phyloP scores from a whole-genome alignment of 345 rosid genomes.

The Lepidium didymum region DNA sequence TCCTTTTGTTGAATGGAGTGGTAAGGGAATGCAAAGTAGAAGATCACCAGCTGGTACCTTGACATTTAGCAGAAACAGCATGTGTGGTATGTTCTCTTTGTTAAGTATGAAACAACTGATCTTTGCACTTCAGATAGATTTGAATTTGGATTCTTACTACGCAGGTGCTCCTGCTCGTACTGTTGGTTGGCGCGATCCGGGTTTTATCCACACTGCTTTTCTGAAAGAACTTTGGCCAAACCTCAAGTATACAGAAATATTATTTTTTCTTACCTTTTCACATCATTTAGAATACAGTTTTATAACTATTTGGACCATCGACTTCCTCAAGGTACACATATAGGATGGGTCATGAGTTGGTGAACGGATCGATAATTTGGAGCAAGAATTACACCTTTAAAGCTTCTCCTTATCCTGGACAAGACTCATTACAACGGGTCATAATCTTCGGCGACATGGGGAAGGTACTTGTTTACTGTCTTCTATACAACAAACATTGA shows the following conservation, averaged over 20 bases:
- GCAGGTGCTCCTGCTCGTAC: slow-evolving; percentile 72
- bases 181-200: slow-evolving; percentile 76
- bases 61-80: slow-evolving; percentile 58
- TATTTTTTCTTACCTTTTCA: neutral
- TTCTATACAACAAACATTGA: neutral
- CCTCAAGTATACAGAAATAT: slow-evolving; percentile 21
- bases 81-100: slow-evolving; percentile 64
- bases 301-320: neutral
- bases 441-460: slow-evolving; percentile 83
- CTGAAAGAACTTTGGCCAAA: slow-evolving; percentile 70
- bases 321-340: slow-evolving; percentile 45
- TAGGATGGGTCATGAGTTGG: slow-evolving; percentile 47
- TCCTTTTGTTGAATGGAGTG: slow-evolving; percentile 70
- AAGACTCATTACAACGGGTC: slow-evolving; percentile 67
- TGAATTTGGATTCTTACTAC: neutral
- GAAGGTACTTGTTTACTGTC: slow-evolving; percentile 33
- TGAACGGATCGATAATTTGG: slow-evolving; percentile 34
- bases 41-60: slow-evolving; percentile 73
- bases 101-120: neutral
- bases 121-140: neutral
- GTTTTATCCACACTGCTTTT: slow-evolving; percentile 64
- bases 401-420: slow-evolving; percentile 80
- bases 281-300: neutral
- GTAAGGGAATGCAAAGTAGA: slow-evolving; percentile 26
- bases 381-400: slow-evolving; percentile 54